phyloP scores from a whole-genome alignment of 345 rosid species.

The Eutrema heterophyllum region DNA sequence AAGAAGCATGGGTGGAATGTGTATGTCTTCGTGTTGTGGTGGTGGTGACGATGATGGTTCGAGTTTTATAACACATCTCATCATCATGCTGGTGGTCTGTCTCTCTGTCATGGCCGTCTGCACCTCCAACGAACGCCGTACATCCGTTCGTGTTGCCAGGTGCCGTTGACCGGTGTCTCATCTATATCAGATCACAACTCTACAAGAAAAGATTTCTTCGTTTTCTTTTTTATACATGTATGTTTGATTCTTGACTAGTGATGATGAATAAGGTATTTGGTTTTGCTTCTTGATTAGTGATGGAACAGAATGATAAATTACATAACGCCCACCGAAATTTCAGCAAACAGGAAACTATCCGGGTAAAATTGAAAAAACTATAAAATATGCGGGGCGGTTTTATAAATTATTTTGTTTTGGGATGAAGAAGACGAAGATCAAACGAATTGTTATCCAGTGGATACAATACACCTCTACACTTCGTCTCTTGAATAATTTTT shows the following conservation, averaged over 20 bases:
- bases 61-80: conserved; percentile 13
- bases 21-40: conserved; percentile 30
- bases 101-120: conserved; percentile 39
- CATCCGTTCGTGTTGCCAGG: conserved; percentile 22
- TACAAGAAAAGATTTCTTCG: neutral
- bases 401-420: neutral
- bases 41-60: conserved; percentile 25
- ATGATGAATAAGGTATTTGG: neutral
- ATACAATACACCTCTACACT: neutral
- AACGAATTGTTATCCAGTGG: neutral
- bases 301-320: conserved; percentile 1
- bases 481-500: neutral
- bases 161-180: conserved; percentile 1
- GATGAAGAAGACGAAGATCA: conserved; percentile 25
- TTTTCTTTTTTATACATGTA: conserved; percentile 6
- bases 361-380: neutral
- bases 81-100: conserved; percentile 33
- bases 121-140: conserved; percentile 30
- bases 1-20: conserved; percentile 34
- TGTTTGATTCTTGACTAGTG: conserved; percentile 11
- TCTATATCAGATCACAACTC: conserved; percentile 1
- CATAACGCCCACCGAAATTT: neutral
- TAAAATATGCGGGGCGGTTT: neutral
- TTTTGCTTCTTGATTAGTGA: neutral
- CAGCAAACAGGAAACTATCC: neutral